phyloP scores from a whole-genome alignment of 148 eudicot genomes.

The Amaranthus hypochondriacus region DNA sequence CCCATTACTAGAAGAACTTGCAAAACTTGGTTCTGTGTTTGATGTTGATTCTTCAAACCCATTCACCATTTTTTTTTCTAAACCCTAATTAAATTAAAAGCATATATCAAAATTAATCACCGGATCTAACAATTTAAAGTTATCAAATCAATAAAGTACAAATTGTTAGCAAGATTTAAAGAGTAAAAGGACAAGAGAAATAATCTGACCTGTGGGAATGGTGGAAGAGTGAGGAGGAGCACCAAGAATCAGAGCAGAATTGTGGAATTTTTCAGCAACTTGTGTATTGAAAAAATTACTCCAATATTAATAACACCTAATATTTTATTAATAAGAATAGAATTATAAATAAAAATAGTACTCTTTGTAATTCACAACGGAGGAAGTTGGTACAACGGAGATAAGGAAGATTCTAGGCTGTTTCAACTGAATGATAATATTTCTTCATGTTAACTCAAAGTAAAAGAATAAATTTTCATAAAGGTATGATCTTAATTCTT shows the following conservation, averaged over 20 bases:
- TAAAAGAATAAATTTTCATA: no score
- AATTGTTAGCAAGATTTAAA: background rate
- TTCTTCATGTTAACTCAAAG: no score
- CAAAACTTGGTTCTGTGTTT: no score
- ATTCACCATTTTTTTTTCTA: slow-evolving; percentile 30
- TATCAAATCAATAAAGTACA: background rate
- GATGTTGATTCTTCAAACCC: slow-evolving; percentile 35
- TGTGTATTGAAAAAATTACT: no score
- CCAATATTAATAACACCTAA: no score
- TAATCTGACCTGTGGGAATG: slow-evolving; percentile 7
- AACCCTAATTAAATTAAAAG: slow-evolving; percentile 16
- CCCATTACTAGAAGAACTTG: slow-evolving; percentile 16
- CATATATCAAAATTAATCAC: background rate
- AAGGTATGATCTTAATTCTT: no score
- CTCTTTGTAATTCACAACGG: no score
- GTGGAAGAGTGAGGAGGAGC: background rate
- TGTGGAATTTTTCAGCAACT: no score
- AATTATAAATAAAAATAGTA: no score
- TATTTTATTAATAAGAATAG: no score
- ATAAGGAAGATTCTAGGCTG: slow-evolving; percentile 9
- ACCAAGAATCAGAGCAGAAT: background rate
- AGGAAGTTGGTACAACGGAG: background rate
- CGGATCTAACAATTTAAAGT: background rate
- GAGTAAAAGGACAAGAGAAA: background rate
- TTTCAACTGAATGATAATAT: background rate